phyloP scores from a whole-genome alignment of 306 rosid genomes.

The Vigna reflexopilosa region DNA sequence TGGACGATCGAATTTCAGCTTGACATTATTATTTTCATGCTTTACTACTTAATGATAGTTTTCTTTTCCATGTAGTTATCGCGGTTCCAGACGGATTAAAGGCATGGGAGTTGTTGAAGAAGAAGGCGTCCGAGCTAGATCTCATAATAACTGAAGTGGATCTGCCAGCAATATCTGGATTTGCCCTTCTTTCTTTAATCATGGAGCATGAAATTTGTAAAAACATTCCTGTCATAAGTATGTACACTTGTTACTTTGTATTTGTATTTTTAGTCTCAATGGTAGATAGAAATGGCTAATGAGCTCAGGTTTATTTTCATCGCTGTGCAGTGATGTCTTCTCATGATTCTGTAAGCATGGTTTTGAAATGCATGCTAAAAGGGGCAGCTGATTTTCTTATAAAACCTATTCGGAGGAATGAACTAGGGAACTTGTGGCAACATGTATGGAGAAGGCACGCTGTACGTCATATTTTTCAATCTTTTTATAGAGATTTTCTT shows the following conservation, averaged over 20 bases:
- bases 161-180: constrained; percentile 80
- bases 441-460: constrained; percentile 83
- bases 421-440: constrained; percentile 77
- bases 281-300: constrained; percentile 30
- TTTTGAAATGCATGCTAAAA: constrained; percentile 72
- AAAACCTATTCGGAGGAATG: constrained; percentile 83
- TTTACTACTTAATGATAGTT: background rate
- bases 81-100: constrained; percentile 72
- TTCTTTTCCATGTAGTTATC: constrained; percentile 55
- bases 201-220: constrained; percentile 81
- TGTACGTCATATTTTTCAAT: constrained; percentile 55
- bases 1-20: background rate
- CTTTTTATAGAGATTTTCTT: background rate
- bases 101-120: constrained; percentile 80
- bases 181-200: constrained; percentile 68
- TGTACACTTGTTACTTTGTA: constrained; percentile 27
- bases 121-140: constrained; percentile 62
- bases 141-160: constrained; percentile 78
- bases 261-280: constrained; percentile 20
- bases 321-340: constrained; percentile 80
- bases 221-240: constrained; percentile 83
- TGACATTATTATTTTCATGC: background rate
- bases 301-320: constrained; percentile 32
- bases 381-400: constrained; percentile 86
- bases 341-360: constrained; percentile 64